Percentiles rank a stretch among this genome's conserved stretches.
phyloP scores from a whole-genome alignment of 2,329 filamentous ascomycete genomes.

The Sporothrix pallida region DNA sequence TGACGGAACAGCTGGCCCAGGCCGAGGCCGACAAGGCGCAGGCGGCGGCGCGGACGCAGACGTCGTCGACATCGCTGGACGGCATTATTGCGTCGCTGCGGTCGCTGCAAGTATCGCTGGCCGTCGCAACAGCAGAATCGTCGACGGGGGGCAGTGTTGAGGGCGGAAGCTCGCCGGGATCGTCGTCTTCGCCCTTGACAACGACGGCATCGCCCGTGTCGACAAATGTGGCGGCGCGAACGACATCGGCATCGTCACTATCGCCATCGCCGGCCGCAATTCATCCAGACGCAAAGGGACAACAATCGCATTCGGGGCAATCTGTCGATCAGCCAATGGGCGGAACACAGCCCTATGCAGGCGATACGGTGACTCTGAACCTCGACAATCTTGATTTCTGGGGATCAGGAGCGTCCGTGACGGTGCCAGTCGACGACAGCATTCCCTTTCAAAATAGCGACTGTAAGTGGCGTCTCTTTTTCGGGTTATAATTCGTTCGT shows the following conservation, averaged over 20 bases:
- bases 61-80: slow-evolving; percentile 28
- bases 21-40: slow-evolving; percentile 31
- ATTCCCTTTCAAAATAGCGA: slow-evolving; percentile 9
- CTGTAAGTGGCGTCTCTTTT: slow-evolving; percentile 14
- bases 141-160: not conserved
- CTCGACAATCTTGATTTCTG: slow-evolving; percentile 29
- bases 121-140: slow-evolving; percentile 13
- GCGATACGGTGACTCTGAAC: not conserved
- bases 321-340: slow-evolving; percentile 16
- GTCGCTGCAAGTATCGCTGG: slow-evolving; percentile 31
- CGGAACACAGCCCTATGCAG: not conserved
- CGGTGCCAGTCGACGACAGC: slow-evolving; percentile 6
- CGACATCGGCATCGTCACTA: slow-evolving; percentile 8
- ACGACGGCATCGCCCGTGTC: slow-evolving; percentile 1
- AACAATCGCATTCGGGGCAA: not conserved
- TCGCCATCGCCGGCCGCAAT: slow-evolving; percentile 14
- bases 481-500: not conserved
- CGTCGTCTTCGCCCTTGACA: slow-evolving; percentile 23
- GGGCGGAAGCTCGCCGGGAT: slow-evolving; percentile 14
- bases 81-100: slow-evolving; percentile 31
- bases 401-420: slow-evolving; percentile 17
- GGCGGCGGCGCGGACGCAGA: slow-evolving; percentile 29
- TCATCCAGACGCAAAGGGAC: not conserved
- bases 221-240: not conserved
- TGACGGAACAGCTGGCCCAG: slow-evolving; percentile 30